A percentile compares a stretch with the other conserved stretches of the same genome.
phyloP scores from a whole-genome alignment of 495 filamentous ascomycete species.

The Pyrenula aspistea region DNA sequence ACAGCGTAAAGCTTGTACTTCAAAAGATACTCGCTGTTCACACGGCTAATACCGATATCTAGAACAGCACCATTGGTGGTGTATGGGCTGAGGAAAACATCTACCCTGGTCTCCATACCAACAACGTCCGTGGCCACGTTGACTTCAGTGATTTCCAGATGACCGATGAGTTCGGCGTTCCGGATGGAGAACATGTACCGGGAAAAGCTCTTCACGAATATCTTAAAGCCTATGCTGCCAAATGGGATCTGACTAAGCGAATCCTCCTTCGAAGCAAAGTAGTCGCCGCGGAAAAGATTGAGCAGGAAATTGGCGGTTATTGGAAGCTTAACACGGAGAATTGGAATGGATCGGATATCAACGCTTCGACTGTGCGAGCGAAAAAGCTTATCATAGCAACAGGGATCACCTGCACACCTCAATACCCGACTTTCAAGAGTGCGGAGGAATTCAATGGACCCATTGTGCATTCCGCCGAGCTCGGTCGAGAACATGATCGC shows the following conservation, averaged over 20 bases:
- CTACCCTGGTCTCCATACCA: slow-evolving; percentile 57
- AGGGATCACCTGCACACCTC: slow-evolving; percentile 52
- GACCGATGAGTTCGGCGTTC: slow-evolving; percentile 46
- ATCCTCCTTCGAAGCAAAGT: slow-evolving; percentile 44
- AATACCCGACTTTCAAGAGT: slow-evolving; percentile 37
- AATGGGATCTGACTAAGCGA: slow-evolving; percentile 39
- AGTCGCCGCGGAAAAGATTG: slow-evolving; percentile 32
- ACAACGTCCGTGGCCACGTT: slow-evolving; percentile 50
- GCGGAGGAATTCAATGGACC: slow-evolving; percentile 38
- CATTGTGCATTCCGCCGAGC: slow-evolving; percentile 52
- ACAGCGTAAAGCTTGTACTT: neutral
- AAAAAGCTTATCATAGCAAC: slow-evolving; percentile 58
- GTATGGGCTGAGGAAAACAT: slow-evolving; percentile 54
- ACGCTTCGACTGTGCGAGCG: slow-evolving; percentile 22
- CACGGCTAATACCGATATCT: neutral
- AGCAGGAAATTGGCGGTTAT: slow-evolving; percentile 11
- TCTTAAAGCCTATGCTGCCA: slow-evolving; percentile 46
- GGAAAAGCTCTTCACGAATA: slow-evolving; percentile 56
- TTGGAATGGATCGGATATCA: neutral
- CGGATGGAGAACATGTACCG: slow-evolving; percentile 53
- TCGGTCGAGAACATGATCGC: slow-evolving; percentile 27
- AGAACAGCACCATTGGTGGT: slow-evolving; percentile 42
- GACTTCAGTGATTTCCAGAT: slow-evolving; percentile 68
- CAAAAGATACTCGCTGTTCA: no score
- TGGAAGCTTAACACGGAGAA: slow-evolving; percentile 27